Evolutionary conservation across 192 early-diverging fungal species (phyloP), one percentile per base, ranked within the genome.

Genomic region (Pecoramyces ruminantium): DNA sequence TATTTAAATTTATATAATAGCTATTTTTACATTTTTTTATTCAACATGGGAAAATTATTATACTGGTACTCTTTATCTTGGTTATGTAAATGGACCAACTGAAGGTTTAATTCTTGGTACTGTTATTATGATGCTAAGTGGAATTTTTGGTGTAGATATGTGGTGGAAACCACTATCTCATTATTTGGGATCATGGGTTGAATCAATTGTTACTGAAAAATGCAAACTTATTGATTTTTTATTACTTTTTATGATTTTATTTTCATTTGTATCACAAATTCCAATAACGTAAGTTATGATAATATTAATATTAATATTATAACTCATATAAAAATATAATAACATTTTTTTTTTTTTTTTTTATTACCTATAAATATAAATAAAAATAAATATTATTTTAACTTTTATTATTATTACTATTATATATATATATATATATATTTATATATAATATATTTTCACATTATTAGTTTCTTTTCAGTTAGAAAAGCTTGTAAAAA

Each of bases 31-130:
- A 16, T 96, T 96, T 84, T 95, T 93, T 87, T 83, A 94, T 51
- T 95, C 94, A 13, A 96, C 95, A 15, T 94, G 93, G 91, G 95
- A 96, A 83, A 93, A 94, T 83, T 96, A 94, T 84, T 93, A 95
- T 83, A 96, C 95, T 14, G 93, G 93, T 28, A 89, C 90, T 6
- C 87, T 96, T 28, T 96, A 94, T 83, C 87, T 96, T 28, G 94
- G 94, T 6, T 91, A 93, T 82, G 80, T 95, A 79, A 95, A 95
- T 80, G 95, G 95, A 38, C 94, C 95, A n/a, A 95, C 94, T 2
- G 95, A 96, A 85, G 93, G 94, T 77, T 86, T 96, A 78, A 88
- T 95, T 29, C 86, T 92, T 82, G 92, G 91, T 28, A 93, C 92
- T 79, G 38, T 92, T 17, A 86, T 87, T 18, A 90, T 93, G 83